Evolutionary conservation across 148 eudicot species (phyloP), one percentile per base, ranked within the genome.

Genomic region (Camellia sinensis): DNA sequence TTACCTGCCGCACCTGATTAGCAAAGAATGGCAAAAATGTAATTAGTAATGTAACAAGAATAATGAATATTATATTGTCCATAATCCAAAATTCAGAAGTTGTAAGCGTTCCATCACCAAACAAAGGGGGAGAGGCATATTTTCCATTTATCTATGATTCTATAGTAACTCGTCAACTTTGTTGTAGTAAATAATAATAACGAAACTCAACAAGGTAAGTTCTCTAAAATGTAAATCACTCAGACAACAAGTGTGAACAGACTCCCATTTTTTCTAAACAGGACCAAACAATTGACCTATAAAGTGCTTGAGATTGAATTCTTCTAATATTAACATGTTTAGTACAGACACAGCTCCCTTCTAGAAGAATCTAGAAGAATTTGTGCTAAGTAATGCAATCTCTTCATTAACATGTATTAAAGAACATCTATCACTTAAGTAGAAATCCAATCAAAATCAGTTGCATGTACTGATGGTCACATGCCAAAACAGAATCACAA

Each of bases 1-100:
- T 93, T 57, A 93, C 98, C 80, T 92, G 88, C 74, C 79, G 86
- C 18, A 95, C 97, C 99, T 95, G 89, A 78, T 72, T 74, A 65
- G 56, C 68, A 82, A 44, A 59, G 65, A 77, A 75, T 10, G 64
- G 41, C n/a, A 54, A 76, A 57, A 61, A 56, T 22, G 45, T 76
- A 14, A 74, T 77, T 10, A 50, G 59, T 61, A 75, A 43, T 78
- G 22, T 71, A 21, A 75, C 6, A 48, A 48, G 6, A 59, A 22
- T 8, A 54, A 40, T 40, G 37, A 53, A n/a, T 50, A 37, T 29
- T 29, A 14, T 29, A 70, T 15, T 19, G 52, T 22, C 48, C 71
- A 52, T 29, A 71, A 13, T 69, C 18, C 54, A 2, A 46, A 29
- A 67, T 19, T 75, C 0, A 4, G 48, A 67, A 64, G 56, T 78